Percentiles rank a stretch among this genome's conserved stretches.
phyloP scores from a whole-genome alignment of 345 rosid genomes.

The Schrenkiella parvula region DNA sequence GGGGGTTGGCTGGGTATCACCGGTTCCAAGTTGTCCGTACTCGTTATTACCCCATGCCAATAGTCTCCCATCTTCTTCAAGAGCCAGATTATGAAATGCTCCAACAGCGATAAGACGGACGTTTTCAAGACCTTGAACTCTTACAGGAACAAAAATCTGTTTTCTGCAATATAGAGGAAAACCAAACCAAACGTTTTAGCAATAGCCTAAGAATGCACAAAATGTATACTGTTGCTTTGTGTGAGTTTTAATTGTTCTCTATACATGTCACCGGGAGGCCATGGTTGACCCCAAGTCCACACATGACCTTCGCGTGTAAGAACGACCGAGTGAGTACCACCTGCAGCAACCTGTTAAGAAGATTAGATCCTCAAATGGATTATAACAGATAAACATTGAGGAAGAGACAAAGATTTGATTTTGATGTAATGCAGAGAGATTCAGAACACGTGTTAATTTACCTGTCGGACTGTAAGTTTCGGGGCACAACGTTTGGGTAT shows the following conservation, averaged over 20 bases:
- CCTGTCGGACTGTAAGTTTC: slow-evolving; percentile 84
- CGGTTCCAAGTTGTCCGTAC: slow-evolving; percentile 98
- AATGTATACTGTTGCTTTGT: neutral
- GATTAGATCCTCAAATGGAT: neutral
- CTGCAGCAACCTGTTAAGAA: slow-evolving; percentile 80
- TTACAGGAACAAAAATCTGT: slow-evolving; percentile 90
- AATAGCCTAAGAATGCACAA: neutral
- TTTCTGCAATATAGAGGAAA: slow-evolving; percentile 47
- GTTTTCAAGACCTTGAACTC: slow-evolving; percentile 95
- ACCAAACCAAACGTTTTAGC: neutral
- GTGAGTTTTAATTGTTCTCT: neutral
- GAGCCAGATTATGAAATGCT: slow-evolving; percentile 98
- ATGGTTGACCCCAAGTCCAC: slow-evolving; percentile 99
- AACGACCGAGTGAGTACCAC: slow-evolving; percentile 98
- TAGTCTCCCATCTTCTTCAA: slow-evolving; percentile 80
- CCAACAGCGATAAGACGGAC: slow-evolving; percentile 88
- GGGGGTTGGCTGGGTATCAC: slow-evolving; percentile 96
- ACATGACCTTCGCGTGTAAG: slow-evolving; percentile 88
- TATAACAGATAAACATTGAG: neutral
- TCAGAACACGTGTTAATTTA: slow-evolving; percentile 8
- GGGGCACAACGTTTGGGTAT: slow-evolving; percentile 89
- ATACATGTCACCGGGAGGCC: slow-evolving; percentile 99
- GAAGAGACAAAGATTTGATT: neutral
- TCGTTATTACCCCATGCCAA: slow-evolving; percentile 99
- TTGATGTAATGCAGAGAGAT: neutral